Conservation (phyloP, 495 filamentous ascomycete genomes). For the Xylaria scruposa region DNA sequence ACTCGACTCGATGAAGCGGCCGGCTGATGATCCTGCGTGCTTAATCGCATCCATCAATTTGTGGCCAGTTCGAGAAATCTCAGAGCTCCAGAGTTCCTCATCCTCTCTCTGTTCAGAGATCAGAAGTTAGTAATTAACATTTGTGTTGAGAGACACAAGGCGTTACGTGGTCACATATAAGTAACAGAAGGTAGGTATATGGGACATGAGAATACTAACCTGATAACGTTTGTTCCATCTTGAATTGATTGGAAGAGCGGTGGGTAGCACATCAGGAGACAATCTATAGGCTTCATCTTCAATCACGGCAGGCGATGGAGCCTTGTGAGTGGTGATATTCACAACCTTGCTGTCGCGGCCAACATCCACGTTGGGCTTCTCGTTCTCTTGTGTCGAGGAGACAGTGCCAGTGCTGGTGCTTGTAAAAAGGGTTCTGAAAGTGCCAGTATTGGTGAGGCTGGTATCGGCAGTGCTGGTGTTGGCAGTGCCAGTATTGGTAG, state of each 20-base stretch:
- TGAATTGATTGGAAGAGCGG: constrained; percentile 60
- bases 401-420: background rate
- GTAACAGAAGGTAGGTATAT: background rate
- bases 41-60: constrained; percentile 59
- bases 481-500: background rate
- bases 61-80: constrained; percentile 48
- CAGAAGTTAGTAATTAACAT: background rate
- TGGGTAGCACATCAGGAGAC: constrained; percentile 41
- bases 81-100: constrained; percentile 77
- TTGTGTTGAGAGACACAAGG: background rate
- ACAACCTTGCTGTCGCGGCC: background rate
- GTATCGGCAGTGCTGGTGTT: constrained; percentile 8
- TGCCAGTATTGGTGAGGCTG: background rate
- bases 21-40: constrained; percentile 57
- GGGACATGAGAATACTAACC: background rate
- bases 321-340: background rate
- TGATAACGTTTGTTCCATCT: constrained; percentile 67
- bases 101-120: constrained; percentile 70
- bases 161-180: background rate
- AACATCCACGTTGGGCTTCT: background rate
- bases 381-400: background rate
- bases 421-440: background rate
- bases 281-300: background rate
- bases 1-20: constrained; percentile 53
- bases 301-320: background rate